phyloP scores from a whole-genome alignment of 2,329 filamentous ascomycete species.

The Neoascochyta sp. region DNA sequence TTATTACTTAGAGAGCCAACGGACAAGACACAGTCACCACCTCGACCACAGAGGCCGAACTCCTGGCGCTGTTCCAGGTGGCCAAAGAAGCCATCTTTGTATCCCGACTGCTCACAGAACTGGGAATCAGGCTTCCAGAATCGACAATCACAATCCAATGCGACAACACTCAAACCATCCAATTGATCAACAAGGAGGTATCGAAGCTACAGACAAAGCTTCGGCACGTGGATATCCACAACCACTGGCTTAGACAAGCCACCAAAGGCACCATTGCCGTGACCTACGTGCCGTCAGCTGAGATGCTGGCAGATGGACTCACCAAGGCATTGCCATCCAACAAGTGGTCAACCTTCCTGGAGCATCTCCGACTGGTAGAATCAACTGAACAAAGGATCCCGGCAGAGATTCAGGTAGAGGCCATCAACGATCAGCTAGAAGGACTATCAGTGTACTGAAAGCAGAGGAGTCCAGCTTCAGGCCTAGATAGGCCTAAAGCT shows the following conservation, averaged over 20 bases:
- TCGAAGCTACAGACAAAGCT: slow-evolving; percentile 6
- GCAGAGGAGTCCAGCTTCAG: not conserved
- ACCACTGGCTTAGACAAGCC: slow-evolving; percentile 7
- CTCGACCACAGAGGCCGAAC: slow-evolving; percentile 7
- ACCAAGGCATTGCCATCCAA: slow-evolving; percentile 5
- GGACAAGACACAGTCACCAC: slow-evolving; percentile 10
- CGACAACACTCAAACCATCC: slow-evolving; percentile 6
- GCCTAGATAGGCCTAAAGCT: slow-evolving; percentile 1
- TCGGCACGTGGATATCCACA: slow-evolving; percentile 7
- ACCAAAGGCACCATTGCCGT: slow-evolving; percentile 1
- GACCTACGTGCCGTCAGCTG: slow-evolving; percentile 1
- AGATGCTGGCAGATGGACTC: slow-evolving; percentile 5
- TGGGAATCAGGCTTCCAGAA: slow-evolving; percentile 1
- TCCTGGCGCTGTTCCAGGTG: slow-evolving; percentile 4
- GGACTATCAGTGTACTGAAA: slow-evolving; percentile 1
- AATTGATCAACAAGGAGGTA: slow-evolving; percentile 1
- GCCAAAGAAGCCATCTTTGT: slow-evolving; percentile 6
- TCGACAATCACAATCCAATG: slow-evolving; percentile 4
- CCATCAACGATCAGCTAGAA: not conserved
- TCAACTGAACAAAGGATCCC: too few species aligned
- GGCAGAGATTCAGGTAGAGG: slow-evolving; percentile 1
- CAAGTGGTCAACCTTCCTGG: slow-evolving; percentile 1
- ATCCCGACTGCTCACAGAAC: slow-evolving; percentile 2
- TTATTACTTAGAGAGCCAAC: slow-evolving; percentile 4
- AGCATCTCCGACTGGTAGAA: too few species aligned